A percentile compares a stretch with the other conserved stretches of the same genome.
Conservation (phyloP, 495 filamentous ascomycete genomes). For the Daldinia decipiens region DNA sequence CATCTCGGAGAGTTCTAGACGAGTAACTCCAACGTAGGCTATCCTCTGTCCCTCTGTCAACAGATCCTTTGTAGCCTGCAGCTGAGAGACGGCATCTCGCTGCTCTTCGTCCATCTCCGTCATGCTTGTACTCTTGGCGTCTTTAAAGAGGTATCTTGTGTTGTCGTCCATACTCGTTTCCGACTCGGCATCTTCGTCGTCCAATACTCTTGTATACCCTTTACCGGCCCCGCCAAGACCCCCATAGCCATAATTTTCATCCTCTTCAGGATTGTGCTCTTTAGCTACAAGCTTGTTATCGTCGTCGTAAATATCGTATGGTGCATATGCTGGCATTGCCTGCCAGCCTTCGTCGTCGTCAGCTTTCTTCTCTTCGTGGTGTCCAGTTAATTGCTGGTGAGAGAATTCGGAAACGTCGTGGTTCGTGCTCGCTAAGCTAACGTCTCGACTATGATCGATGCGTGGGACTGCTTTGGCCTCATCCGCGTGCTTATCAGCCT, state of each 20-base stretch:
- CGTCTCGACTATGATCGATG: slow-evolving; percentile 47
- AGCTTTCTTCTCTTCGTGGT: slow-evolving; percentile 58
- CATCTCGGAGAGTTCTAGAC: slow-evolving; percentile 83
- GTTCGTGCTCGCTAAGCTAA: slow-evolving; percentile 42
- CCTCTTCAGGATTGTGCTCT: slow-evolving; percentile 75
- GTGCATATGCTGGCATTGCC: slow-evolving; percentile 90
- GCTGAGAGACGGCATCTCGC: slow-evolving; percentile 85
- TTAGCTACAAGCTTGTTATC: slow-evolving; percentile 85
- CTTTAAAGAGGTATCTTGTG: slow-evolving; percentile 93
- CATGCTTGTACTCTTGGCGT: slow-evolving; percentile 65
- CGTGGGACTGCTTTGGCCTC: slow-evolving; percentile 28
- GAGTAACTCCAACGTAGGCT: slow-evolving; percentile 91
- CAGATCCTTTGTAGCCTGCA: slow-evolving; percentile 95
- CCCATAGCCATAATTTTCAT: slow-evolving; percentile 76
- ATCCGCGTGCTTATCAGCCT: slow-evolving; percentile 40
- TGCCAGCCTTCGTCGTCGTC: slow-evolving; percentile 81
- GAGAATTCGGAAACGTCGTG: slow-evolving; percentile 82
- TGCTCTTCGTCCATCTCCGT: slow-evolving; percentile 72
- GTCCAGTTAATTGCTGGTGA: slow-evolving; percentile 79
- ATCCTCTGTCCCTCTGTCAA: slow-evolving; percentile 96
- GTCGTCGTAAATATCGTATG: slow-evolving; percentile 95
- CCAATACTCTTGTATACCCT: slow-evolving; percentile 90
- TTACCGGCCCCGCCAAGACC: slow-evolving; percentile 87
- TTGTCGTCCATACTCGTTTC: slow-evolving; percentile 97
- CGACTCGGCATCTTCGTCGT: slow-evolving; percentile 94